Evolutionary conservation across 441 rosid genomes (phyloP).

Genomic region (Kokia cookei): DNA sequence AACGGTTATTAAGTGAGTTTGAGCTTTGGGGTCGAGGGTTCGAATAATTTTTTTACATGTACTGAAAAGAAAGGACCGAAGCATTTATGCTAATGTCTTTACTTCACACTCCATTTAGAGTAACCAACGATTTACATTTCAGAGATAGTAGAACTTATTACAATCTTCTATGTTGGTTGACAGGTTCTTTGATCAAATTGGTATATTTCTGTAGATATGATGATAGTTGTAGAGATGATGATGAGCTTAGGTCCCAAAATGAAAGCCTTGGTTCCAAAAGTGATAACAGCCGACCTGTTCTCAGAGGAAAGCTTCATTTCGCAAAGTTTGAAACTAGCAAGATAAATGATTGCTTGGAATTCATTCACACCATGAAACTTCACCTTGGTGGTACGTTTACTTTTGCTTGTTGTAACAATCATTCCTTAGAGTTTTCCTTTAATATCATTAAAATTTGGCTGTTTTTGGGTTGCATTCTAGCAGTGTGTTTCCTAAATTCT

Average conservation of each 20-base stretch:
- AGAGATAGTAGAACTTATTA: background rate
- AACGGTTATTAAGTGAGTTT: background rate
- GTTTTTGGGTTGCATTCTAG: background rate
- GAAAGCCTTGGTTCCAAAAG: constrained; percentile 23
- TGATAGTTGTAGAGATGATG: constrained; percentile 13
- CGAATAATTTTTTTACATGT: background rate
- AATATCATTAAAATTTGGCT: background rate
- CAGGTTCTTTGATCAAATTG: constrained; percentile 78
- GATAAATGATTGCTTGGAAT: constrained; percentile 73
- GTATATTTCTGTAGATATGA: constrained; percentile 53
- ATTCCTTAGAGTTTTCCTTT: background rate
- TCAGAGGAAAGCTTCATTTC: constrained; percentile 66
- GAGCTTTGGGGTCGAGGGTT: background rate
- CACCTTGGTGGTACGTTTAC: constrained; percentile 39
- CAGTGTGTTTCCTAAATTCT: background rate
- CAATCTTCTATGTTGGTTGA: constrained; percentile 8
- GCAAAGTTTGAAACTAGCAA: constrained; percentile 82
- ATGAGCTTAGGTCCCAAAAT: constrained; percentile 24
- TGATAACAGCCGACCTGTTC: constrained; percentile 15
- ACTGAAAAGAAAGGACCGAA: background rate
- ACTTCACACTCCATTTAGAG: background rate
- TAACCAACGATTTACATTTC: background rate
- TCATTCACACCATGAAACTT: constrained; percentile 54
- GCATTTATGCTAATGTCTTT: background rate
- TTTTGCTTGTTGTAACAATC: background rate